Base-by-base conservation (phyloP, 2,329 filamentous ascomycete genomes). In the Remersonia thermophila region DNA sequence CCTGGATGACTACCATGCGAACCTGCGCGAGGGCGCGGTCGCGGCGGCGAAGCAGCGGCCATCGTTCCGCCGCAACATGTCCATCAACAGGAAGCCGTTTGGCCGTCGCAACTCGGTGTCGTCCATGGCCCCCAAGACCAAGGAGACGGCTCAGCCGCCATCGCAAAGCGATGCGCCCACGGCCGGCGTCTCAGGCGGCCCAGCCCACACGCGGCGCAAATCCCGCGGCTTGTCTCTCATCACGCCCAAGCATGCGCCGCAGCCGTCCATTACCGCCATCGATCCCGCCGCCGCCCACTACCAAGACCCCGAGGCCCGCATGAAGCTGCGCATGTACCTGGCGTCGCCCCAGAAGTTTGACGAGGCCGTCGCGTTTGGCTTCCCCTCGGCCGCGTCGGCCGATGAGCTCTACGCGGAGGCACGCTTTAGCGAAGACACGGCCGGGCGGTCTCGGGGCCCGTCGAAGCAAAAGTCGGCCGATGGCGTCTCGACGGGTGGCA, bases 341-440 rank as follows among this genome's bases (percentile, higher is more conserved):
- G 82, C 83, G 7, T 93, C 86, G 1, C 82, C 87, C 1, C 83
- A 93, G 47, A 94, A 93, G 54, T 96, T 96, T 49, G 89, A 96
- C 54, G 89, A 96, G 58, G 86, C 84, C 1, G 73, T 96, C 35
- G 83, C 93, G 54, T 95, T 93, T 57, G 89, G 89, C 0, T 96
- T 95, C 50, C 85, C 86, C 0, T 76, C 79, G 0, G 65, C 65
- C 26, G 58, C 50, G 7, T 76, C 79, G 0, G 65, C 65, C 26
- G 69, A 75, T 25, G 58, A 50, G 7, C 44, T 60, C 14, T 47
- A 55, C 3, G 48, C 59, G n/a, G 49, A 48, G 2, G 44, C 56
- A 3, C 49, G 56, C 5, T 13, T 37, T 9, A 33, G 28, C 15
- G 53, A 55, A 7, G 57, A 59, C 11, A 45, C 35, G n/a, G 44